Conservation (phyloP, 768 basidiomycete genomes). For the Fistulinella prunicolor region DNA sequence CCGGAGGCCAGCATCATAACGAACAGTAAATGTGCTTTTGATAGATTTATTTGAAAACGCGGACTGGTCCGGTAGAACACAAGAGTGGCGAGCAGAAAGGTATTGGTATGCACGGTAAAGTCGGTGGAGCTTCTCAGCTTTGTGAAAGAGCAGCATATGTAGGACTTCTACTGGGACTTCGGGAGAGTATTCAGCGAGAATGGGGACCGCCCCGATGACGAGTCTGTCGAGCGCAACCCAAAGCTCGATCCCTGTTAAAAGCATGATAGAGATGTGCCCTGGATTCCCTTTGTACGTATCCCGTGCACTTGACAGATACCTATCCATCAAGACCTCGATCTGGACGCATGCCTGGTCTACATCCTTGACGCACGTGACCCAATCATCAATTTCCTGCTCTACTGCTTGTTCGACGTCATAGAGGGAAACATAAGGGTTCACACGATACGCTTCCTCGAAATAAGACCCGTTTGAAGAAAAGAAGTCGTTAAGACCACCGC, state of each 20-base stretch:
- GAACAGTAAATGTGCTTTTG: slow-evolving; percentile 27
- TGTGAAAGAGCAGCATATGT: slow-evolving; percentile 22
- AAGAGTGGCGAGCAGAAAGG: slow-evolving; percentile 18
- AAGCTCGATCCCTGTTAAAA: slow-evolving; percentile 34
- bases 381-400: slow-evolving; percentile 28
- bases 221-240: slow-evolving; percentile 31
- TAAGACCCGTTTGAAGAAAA: not conserved
- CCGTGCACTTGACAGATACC: slow-evolving; percentile 25
- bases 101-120: not conserved
- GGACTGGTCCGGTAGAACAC: slow-evolving; percentile 19
- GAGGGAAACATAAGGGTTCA: not conserved
- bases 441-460: slow-evolving; percentile 1
- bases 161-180: slow-evolving; percentile 18
- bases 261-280: slow-evolving; percentile 38
- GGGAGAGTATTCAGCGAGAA: not conserved
- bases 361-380: slow-evolving; percentile 21
- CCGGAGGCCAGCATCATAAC: slow-evolving; percentile 25
- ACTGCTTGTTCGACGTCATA: slow-evolving; percentile 36
- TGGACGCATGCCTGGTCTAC: slow-evolving; percentile 2
- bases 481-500: not conserved
- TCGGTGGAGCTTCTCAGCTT: slow-evolving; percentile 8
- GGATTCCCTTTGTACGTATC: slow-evolving; percentile 28
- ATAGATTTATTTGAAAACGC: slow-evolving; percentile 29
- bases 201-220: not conserved
- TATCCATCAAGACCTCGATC: slow-evolving; percentile 17